Evolutionary conservation across 2,329 filamentous ascomycete genomes (phyloP), one percentile per base, ranked within the genome.

Genomic region (Fusarium metavorans): DNA sequence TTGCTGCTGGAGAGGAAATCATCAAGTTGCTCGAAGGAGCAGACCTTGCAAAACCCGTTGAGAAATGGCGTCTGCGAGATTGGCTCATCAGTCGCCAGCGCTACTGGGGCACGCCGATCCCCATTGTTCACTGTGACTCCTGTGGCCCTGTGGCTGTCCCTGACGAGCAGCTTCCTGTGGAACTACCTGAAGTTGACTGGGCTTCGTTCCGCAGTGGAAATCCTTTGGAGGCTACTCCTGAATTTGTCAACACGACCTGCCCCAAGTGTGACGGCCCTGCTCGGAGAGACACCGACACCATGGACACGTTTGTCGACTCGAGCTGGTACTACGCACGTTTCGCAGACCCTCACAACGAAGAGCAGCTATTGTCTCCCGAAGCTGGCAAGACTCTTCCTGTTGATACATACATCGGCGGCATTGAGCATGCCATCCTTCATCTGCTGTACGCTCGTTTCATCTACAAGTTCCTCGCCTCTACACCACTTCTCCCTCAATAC

Each of bases 261-360:
- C 95, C 95, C 6, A 89, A 89, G 76, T 98, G 95, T 78, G 85
- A 88, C 18, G 87, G 89, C 2, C 84, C 90, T 27, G 95, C 94
- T 8, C 93, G 91, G 80, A 89, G 95, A 73, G 95, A 98, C 74
- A 97, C 95, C 0, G 95, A 98, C 81, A 98, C 95, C 4, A 97
- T 98, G 95, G 95, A 98, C 82, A 98, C 95, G 0, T 98, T 98
- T 83, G 95, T 98, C 70, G 95, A 97, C 83, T 97, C 95, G 2
- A 97, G 95, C 64, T 98, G 95, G 95, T 98, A 98, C 82, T 97
- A 92, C 79, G 91, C 95, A 84, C 90, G 94, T 14, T 97, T 95
- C 77, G 83, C 92, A 32, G 94, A 97, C 77, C 86, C 93, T 1
- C 85, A 91, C 20, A 95, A 97, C 75, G 75, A 85, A 16, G 79